Conservation (phyloP, 2,329 filamentous ascomycete species). For the Alternaria brassicicola region DNA sequence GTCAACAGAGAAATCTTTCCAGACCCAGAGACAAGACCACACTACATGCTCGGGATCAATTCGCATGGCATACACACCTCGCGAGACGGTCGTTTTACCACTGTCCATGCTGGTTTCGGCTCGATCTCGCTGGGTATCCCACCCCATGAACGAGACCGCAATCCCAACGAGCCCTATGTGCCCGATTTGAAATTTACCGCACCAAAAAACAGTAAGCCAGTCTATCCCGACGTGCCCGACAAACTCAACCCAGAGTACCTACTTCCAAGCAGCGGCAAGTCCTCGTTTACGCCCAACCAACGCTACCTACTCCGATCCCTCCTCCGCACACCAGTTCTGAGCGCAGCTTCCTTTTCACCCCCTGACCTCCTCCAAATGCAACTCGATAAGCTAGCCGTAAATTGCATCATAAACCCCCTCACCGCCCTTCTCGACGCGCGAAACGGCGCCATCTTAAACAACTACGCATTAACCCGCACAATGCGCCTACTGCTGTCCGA, state of each 20-base stretch:
- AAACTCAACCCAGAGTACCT: conserved; percentile 24
- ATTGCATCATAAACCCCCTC: conserved; percentile 78
- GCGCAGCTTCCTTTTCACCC: conserved; percentile 63
- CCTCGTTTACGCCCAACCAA: conserved; percentile 51
- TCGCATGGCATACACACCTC: conserved; percentile 62
- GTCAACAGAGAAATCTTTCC: conserved; percentile 75
- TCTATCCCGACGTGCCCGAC: conserved; percentile 14
- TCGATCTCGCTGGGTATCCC: conserved; percentile 63
- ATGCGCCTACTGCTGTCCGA: conserved; percentile 77
- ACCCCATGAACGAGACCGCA: conserved; percentile 47
- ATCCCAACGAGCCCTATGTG: conserved; percentile 32
- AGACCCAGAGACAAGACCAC: conserved; percentile 68
- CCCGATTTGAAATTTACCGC: conserved; percentile 23
- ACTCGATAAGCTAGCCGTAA: conserved; percentile 77
- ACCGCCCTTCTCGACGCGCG: conserved; percentile 78
- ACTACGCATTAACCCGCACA: conserved; percentile 67
- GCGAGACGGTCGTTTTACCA: conserved; percentile 56
- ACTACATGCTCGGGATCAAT: conserved; percentile 74
- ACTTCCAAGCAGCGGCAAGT: conserved; percentile 22
- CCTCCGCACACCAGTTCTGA: conserved; percentile 66
- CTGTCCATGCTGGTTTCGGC: conserved; percentile 64
- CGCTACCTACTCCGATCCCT: conserved; percentile 70
- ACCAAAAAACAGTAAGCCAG: conserved; percentile 1
- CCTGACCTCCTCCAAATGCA: conserved; percentile 72
- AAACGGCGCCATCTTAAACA: conserved; percentile 74